Evolutionary conservation across 805 yeast genomes (phyloP).

Genomic region (Spathaspora arborariae): DNA sequence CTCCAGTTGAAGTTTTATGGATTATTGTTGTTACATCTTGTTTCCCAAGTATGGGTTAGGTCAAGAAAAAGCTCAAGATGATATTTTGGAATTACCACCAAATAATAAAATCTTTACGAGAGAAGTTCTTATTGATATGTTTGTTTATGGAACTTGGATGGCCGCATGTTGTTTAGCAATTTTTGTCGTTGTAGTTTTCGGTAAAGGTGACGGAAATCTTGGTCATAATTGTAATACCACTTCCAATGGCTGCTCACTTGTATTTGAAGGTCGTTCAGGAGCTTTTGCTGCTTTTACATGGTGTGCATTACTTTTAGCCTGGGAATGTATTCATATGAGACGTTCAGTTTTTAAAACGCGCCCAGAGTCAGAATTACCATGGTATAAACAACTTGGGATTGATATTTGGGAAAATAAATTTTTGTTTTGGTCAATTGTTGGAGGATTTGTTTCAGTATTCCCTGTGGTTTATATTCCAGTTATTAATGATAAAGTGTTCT

Average conservation of each 20-base stretch:
- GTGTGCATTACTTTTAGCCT: slow-evolving; percentile 77
- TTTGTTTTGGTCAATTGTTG: slow-evolving; percentile 74
- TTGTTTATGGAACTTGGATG: slow-evolving; percentile 70
- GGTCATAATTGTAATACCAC: slow-evolving; percentile 61
- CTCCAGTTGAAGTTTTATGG: slow-evolving; percentile 41
- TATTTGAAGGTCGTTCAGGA: slow-evolving; percentile 72
- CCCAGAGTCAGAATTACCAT: slow-evolving; percentile 53
- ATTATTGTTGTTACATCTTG: slow-evolving; percentile 33
- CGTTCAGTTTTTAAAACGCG: slow-evolving; percentile 70
- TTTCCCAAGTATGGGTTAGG: slow-evolving; percentile 37
- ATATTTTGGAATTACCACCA: slow-evolving; percentile 62
- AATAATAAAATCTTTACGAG: slow-evolving; percentile 60
- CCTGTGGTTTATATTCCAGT: slow-evolving; percentile 87
- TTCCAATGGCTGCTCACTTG: slow-evolving; percentile 50
- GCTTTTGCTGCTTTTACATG: slow-evolving; percentile 82
- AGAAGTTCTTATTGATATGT: slow-evolving; percentile 67
- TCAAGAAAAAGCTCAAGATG: slow-evolving; percentile 60
- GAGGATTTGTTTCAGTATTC: slow-evolving; percentile 68
- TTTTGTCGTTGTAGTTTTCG: slow-evolving; percentile 63
- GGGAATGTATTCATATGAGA: slow-evolving; percentile 77
- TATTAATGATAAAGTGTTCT: slow-evolving; percentile 72
- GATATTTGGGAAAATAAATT: slow-evolving; percentile 75
- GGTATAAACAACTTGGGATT: slow-evolving; percentile 54
- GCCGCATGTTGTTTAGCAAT: slow-evolving; percentile 66
- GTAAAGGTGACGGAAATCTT: slow-evolving; percentile 59